These are phyloP conservation scores for Cajanus cajan DNA, from an alignment of 306 rosid species.

Conservation along the genomic window DNA sequence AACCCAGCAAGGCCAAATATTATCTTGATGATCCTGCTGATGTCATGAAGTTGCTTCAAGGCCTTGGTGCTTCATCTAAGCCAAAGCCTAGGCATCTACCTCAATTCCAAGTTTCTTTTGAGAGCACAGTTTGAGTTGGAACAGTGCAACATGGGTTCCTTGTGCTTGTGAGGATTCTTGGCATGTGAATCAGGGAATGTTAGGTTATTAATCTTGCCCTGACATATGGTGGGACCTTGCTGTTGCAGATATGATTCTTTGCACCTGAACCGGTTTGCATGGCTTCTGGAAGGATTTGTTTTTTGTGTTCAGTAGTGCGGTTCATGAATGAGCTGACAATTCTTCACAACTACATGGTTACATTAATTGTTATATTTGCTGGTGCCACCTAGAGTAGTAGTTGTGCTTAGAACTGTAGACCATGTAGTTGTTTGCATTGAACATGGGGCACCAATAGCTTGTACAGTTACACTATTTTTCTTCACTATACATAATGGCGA, in stretches of 20 bases:
- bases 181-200: constrained; percentile 24
- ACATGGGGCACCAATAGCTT: constrained; percentile 41
- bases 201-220: constrained; percentile 14
- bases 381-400: constrained; percentile 35
- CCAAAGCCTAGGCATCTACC: constrained; percentile 60
- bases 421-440: constrained; percentile 27
- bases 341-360: constrained; percentile 46
- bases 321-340: constrained; percentile 38
- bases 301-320: constrained; percentile 14
- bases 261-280: constrained; percentile 29
- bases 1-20: constrained; percentile 82
- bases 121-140: constrained; percentile 47
- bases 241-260: constrained; percentile 27
- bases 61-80: constrained; percentile 59
- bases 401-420: constrained; percentile 30
- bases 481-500: constrained; percentile 32
- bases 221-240: constrained; percentile 33
- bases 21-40: constrained; percentile 67
- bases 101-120: constrained; percentile 67
- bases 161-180: constrained; percentile 13
- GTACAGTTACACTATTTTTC: constrained; percentile 52
- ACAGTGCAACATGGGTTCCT: constrained; percentile 16
- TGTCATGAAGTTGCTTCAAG: constrained; percentile 61
- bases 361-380: constrained; percentile 44
- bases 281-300: constrained; percentile 19